phyloP scores from a whole-genome alignment of 306 rosid species.

The Malus sieversii region DNA sequence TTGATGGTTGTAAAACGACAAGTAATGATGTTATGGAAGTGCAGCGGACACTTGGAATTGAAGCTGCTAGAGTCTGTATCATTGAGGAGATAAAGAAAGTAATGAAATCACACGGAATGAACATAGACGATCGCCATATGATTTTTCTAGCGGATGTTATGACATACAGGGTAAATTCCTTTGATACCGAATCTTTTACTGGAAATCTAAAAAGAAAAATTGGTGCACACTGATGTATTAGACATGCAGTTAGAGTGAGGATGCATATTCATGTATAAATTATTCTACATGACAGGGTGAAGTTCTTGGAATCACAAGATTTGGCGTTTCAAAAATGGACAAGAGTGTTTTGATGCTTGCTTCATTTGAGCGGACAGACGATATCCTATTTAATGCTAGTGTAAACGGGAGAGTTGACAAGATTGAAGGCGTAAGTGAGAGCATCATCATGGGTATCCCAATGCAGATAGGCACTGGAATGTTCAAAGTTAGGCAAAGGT shows the following conservation, averaged over 20 bases:
- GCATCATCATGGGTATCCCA: constrained; percentile 91
- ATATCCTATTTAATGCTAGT: constrained; percentile 68
- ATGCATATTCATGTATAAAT: constrained; percentile 3
- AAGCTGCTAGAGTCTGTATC: constrained; percentile 82
- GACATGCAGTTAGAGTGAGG: not conserved
- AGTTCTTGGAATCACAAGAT: constrained; percentile 89
- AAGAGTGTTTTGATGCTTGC: constrained; percentile 87
- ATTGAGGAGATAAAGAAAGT: constrained; percentile 69
- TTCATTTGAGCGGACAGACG: constrained; percentile 83
- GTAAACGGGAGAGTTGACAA: constrained; percentile 60
- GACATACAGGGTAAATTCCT: constrained; percentile 64
- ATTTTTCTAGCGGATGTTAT: constrained; percentile 93
- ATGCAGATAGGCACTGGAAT: constrained; percentile 83
- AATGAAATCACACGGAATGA: constrained; percentile 77
- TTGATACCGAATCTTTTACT: not conserved
- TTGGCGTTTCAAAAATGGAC: constrained; percentile 87
- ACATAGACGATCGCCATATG: constrained; percentile 87
- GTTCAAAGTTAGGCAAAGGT: constrained; percentile 84
- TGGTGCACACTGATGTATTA: constrained; percentile 1
- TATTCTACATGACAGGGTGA: constrained; percentile 50
- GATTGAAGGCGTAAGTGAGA: constrained; percentile 85
- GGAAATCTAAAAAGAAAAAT: not conserved
- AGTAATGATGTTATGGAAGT: constrained; percentile 84
- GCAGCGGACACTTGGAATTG: constrained; percentile 67
- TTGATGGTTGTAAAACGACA: constrained; percentile 57